Base-by-base conservation (phyloP, 208 protist genomes). In the Acanthamoeba sp. region DNA sequence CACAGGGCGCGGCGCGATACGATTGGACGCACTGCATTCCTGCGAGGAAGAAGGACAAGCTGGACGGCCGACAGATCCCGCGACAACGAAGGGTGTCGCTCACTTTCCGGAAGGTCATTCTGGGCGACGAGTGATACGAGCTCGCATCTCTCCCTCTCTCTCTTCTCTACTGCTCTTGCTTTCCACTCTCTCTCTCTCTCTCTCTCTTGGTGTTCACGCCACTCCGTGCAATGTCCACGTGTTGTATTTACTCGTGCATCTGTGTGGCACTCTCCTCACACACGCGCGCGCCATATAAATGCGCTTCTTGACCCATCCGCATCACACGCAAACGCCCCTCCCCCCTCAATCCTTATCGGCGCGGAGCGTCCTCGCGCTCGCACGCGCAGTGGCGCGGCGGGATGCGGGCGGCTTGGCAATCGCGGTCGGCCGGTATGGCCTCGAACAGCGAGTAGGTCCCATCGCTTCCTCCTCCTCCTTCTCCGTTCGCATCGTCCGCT, bases 1-100 rank as follows among this genome's bases (percentile, higher is more conserved):
- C n/a, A 32, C 71, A 80, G 71, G 76, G 84, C 18, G 52, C 84
- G 12, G 57, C 52, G 10, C 84, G 84, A 38, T 90, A 90, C 18
- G 84, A 90, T 0, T 90, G 84, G 84, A 90, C 84, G 20, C 84
- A 90, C 57, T 90, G 52, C 52, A 90, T 90, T 48, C 84, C 84
- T 4, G 42, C 84, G 0, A 18, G 84, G 10, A 59, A 69, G 36
- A 59, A 42, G 84, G 84, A 90, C 84, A 90, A 90, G 55, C 20
- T 90, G 42, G 57, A 59, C 59, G 84, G 84, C 12, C 84, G n/a
- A 34, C 57, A 59, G 34, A 40, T 90, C 18, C 24, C n/a, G 18
- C 42, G 84, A 32, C 48, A 90, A 12, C 84, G 84, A 59, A 20
- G 84, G 32, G 84, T 90, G 18, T 90, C 84, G 32, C 84, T 90